Evolutionary conservation across 2,329 filamentous ascomycete genomes (phyloP).

Genomic region (Harringtonia aguacate): DNA sequence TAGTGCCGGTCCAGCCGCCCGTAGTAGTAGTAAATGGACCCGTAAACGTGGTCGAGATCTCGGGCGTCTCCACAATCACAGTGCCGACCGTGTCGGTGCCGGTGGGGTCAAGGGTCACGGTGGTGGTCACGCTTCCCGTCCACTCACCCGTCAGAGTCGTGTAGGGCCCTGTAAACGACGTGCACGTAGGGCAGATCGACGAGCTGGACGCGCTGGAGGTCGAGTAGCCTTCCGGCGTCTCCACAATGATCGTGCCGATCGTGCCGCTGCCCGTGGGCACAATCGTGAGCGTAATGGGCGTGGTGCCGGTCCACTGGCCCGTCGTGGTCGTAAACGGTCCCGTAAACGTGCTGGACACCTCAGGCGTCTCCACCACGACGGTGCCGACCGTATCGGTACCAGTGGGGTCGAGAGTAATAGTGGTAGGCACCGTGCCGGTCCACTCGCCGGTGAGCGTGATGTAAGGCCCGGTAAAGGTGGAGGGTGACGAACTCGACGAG

Average conservation of each 20-base stretch:
- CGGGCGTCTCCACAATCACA: conserved; percentile 5
- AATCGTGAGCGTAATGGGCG: conserved; percentile 8
- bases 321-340: conserved; percentile 12
- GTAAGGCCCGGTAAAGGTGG: conserved; percentile 4
- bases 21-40: conserved; percentile 9
- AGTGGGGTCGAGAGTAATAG: conserved; percentile 4
- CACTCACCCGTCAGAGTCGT: neutral
- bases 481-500: no score
- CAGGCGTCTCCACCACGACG: conserved; percentile 9
- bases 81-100: neutral
- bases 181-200: no score
- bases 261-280: conserved; percentile 4
- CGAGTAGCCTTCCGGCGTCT: no score
- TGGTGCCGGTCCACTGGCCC: conserved; percentile 8
- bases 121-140: neutral
- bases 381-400: conserved; percentile 41
- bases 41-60: neutral
- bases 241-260: conserved; percentile 10
- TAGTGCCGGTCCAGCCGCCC: conserved; percentile 4
- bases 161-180: neutral
- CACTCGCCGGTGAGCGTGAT: conserved; percentile 3
- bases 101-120: neutral
- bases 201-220: no score
- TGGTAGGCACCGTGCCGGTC: conserved; percentile 1
- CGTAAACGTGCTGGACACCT: conserved; percentile 8